Evolutionary conservation across 75 land plant species (phyloP), one percentile per base, ranked within the genome.

Genomic region (Isoetes taiwanensis): DNA sequence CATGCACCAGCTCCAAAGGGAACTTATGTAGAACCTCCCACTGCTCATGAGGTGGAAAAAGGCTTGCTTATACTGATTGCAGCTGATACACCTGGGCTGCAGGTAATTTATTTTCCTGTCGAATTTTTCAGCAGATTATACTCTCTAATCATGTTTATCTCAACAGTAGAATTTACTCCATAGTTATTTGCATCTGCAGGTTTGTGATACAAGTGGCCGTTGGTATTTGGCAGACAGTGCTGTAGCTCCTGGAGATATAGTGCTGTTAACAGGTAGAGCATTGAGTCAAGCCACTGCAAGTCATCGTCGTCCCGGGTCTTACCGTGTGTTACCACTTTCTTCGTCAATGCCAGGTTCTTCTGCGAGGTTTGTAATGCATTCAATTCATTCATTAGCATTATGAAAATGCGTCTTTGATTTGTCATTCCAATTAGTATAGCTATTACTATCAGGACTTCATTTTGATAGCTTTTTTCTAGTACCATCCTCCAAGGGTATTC

Each of bases 141-240:
- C n/a, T n/a, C n/a, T n/a, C n/a, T n/a, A n/a, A n/a, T n/a, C n/a
- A n/a, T n/a, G n/a, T n/a, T n/a, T n/a, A n/a, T n/a, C n/a, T n/a
- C n/a, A n/a, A n/a, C n/a, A n/a, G n/a, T n/a, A n/a, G n/a, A n/a
- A n/a, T n/a, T n/a, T n/a, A n/a, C n/a, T n/a, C n/a, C n/a, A n/a
- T n/a, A n/a, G n/a, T n/a, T n/a, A n/a, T n/a, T 54, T 66, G 46
- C 16, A 25, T 59, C 21, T 2, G 21, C 64, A 84, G 89, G 89
- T 84, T 46, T 75, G 76, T 65, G 88, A 83, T 52, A 72, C 84
- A 46, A 90, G 76, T 74, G 90, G 90, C 30, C 83, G 67, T 38
- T 90, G 96, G 96, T 90, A 80, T 65, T 75, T 79, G 30, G 96
- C 96, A 52, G 96, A 90, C 67, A 59, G 54, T 69, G 78, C 77